Conservation (phyloP, 805 yeast species). For the Saccharomycopsis schoenii region DNA sequence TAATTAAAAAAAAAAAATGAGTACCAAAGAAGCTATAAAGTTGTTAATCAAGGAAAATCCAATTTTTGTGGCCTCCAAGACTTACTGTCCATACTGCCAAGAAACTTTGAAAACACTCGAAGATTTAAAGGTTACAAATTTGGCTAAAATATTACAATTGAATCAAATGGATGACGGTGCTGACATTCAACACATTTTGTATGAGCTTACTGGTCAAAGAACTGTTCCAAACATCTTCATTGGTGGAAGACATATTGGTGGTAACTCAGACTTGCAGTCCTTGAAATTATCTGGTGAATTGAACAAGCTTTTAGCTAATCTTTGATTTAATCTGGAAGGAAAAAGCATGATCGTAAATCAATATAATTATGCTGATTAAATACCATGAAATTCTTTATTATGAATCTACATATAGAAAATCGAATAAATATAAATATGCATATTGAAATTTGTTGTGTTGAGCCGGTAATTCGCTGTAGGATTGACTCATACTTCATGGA, state of each 20-base stretch:
- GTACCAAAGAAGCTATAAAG: conserved; percentile 39
- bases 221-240: conserved; percentile 93
- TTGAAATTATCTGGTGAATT: conserved; percentile 55
- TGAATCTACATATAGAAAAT: no score
- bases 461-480: no score
- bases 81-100: conserved; percentile 60
- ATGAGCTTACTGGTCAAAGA: conserved; percentile 73
- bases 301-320: conserved; percentile 27
- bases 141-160: conserved; percentile 30
- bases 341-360: not conserved
- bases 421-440: no score
- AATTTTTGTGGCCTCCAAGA: conserved; percentile 73
- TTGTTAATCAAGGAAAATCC: conserved; percentile 53
- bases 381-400: no score
- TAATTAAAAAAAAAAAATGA: not conserved
- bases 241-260: conserved; percentile 89
- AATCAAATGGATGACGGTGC: conserved; percentile 57
- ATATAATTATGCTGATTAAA: not conserved
- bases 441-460: no score
- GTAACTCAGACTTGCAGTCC: conserved; percentile 80
- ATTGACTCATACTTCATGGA: no score
- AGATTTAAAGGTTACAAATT: conserved; percentile 17
- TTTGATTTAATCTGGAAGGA: not conserved
- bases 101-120: conserved; percentile 34
- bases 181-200: conserved; percentile 72